Conservation (phyloP, 2,329 filamentous ascomycete species). For the Xylaria sp. region DNA sequence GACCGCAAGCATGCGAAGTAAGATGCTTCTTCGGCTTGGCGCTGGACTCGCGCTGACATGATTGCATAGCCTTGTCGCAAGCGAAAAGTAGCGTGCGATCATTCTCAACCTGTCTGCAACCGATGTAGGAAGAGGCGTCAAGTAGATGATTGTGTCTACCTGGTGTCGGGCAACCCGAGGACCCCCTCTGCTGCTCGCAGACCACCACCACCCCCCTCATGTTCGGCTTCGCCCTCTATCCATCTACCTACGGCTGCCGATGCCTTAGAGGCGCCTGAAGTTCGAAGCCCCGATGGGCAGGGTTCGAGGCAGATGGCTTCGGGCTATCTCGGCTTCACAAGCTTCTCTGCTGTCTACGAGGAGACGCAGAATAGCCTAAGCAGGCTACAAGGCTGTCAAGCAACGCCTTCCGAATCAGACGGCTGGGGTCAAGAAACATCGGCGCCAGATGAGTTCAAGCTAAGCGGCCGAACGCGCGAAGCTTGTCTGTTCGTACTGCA, state of each 20-base stretch:
- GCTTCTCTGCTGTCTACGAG: constrained; percentile 56
- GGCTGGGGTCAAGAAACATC: constrained; percentile 17
- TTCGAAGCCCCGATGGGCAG: constrained; percentile 37
- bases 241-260: constrained; percentile 1
- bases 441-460: constrained; percentile 25
- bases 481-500: constrained; percentile 54
- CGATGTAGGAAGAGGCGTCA: constrained; percentile 54
- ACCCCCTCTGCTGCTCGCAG: constrained; percentile 13
- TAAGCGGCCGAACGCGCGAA: constrained; percentile 49
- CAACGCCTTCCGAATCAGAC: constrained; percentile 27
- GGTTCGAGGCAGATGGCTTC: constrained; percentile 33
- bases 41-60: constrained; percentile 37
- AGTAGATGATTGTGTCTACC: constrained; percentile 52
- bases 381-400: constrained; percentile 46
- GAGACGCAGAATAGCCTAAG: constrained; percentile 56
- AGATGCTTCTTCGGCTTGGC: constrained; percentile 33
- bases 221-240: constrained; percentile 15
- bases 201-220: constrained; percentile 24
- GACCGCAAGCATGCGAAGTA: constrained; percentile 49
- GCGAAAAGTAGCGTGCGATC: constrained; percentile 59
- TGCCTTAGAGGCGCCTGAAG: constrained; percentile 12
- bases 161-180: constrained; percentile 37
- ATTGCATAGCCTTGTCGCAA: constrained; percentile 54
- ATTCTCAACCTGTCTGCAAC: constrained; percentile 54
- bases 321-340: constrained; percentile 60